Percentiles rank a stretch among this genome's conserved stretches.
Evolutionary conservation across 2,329 filamentous ascomycete species (phyloP).

Genomic region (Monosporascus cannonballus): DNA sequence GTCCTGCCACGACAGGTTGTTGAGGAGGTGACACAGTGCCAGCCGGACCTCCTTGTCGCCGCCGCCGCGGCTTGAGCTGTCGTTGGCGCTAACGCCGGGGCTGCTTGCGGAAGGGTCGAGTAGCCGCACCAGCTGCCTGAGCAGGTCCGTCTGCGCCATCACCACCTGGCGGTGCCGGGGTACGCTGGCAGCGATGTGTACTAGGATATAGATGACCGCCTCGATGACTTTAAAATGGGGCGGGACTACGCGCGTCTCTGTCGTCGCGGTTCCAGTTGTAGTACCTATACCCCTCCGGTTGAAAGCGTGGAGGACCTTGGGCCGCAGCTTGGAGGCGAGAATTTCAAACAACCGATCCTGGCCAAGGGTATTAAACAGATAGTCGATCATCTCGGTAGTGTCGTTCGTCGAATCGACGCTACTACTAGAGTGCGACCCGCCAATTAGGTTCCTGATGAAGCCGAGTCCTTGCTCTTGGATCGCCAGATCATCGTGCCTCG

Average conservation of each 20-base stretch:
- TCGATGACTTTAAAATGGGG: slow-evolving; percentile 66
- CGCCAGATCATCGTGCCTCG: slow-evolving; percentile 70
- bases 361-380: slow-evolving; percentile 69
- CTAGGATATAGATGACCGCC: slow-evolving; percentile 73
- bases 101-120: slow-evolving; percentile 38
- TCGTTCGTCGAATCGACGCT: slow-evolving; percentile 43
- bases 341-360: slow-evolving; percentile 76
- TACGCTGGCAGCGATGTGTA: slow-evolving; percentile 80
- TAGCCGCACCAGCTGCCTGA: slow-evolving; percentile 66
- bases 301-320: slow-evolving; percentile 50
- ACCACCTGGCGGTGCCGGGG: slow-evolving; percentile 73
- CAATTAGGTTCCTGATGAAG: slow-evolving; percentile 84
- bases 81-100: neutral
- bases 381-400: slow-evolving; percentile 73
- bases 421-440: slow-evolving; percentile 46
- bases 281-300: slow-evolving; percentile 29
- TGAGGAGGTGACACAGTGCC: slow-evolving; percentile 75
- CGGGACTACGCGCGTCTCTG: slow-evolving; percentile 46
- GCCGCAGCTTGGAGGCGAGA: slow-evolving; percentile 68
- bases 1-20: slow-evolving; percentile 81
- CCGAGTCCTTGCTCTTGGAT: slow-evolving; percentile 90
- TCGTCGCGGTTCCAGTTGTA: slow-evolving; percentile 6
- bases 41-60: slow-evolving; percentile 67
- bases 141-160: slow-evolving; percentile 68
- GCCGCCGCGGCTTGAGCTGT: slow-evolving; percentile 33